Base-by-base conservation (phyloP, 2,329 filamentous ascomycete genomes). In the Aspergillus unguis region DNA sequence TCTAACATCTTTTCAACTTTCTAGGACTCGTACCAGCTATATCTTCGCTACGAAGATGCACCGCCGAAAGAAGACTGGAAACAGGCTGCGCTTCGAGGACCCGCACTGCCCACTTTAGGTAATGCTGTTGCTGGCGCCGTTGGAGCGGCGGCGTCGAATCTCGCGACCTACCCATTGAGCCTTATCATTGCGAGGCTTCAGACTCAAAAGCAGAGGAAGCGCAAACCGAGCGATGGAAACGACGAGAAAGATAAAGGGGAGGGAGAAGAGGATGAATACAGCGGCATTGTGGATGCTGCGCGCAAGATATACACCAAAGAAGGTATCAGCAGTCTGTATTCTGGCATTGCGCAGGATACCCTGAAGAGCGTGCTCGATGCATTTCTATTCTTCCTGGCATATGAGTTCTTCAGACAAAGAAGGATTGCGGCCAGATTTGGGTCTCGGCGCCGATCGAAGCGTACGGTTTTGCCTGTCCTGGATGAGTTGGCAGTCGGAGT, bases 301-400 rank as follows among this genome's bases (percentile, higher is more conserved):
- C 74, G 77, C 53, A 85, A 83, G 66, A 94, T 95, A 58, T 87
- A 86, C 63, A 73, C 77, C 32, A 76, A 80, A 31, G 87, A 91
- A 69, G 89, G 88, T n/a, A 84, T 87, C 3, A 59, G 85, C 17
- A 88, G 86, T 1, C 85, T 95, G 59, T 96, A 88, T 65, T 79
- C 77, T 26, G 86, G 86, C 27, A 69, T 87, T 1, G 72, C 78
- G 5, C 78, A 81, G 33, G 86, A 88, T 64, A 82, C 86, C 8
- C 78, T 75, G 62, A 90, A 88, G 69, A 85, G 83, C 26, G 77
- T 85, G 25, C 79, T 83, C 29, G 90, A 94, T 73, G 88, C 86
- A 52, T 92, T 94, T 66, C 77, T 95, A 47, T 95, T 95, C 77
- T 95, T 95, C 73, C 79, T 92, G 17, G 86, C 88, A 53, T 95